These are phyloP conservation scores for Saprolegnia parasitica DNA, from an alignment of 352 stramenopile genomes.

Conservation along the genomic window DNA sequence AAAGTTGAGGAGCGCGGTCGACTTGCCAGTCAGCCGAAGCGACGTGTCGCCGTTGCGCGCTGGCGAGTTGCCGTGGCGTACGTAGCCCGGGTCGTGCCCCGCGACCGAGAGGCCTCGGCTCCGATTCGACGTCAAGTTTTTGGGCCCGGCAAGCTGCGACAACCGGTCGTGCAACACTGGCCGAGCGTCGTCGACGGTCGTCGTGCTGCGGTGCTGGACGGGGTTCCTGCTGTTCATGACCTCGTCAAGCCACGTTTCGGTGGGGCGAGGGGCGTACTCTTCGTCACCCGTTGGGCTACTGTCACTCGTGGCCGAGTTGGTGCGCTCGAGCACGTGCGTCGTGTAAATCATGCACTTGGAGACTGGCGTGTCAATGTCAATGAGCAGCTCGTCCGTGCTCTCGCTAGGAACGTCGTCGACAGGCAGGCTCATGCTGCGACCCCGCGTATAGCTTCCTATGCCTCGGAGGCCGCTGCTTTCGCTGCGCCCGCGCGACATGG, in stretches of 20 bases:
- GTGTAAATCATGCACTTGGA: constrained; percentile 27
- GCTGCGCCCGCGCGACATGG: neutral
- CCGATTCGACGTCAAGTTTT: constrained; percentile 11
- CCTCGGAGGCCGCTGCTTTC: neutral
- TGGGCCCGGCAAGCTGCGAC: neutral
- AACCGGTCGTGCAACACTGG: neutral
- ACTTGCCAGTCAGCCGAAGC: neutral
- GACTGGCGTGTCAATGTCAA: constrained; percentile 27
- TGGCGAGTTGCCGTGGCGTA: neutral
- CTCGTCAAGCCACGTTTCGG: neutral
- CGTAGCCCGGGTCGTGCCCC: neutral
- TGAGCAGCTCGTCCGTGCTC: neutral
- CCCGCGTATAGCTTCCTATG: neutral
- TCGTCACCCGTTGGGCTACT: neutral
- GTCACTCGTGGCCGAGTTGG: neutral
- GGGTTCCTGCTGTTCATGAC: constrained; percentile 15
- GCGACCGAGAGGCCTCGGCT: neutral
- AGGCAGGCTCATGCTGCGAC: constrained; percentile 12
- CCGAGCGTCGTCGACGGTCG: neutral
- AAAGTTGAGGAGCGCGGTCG: constrained; percentile 5
- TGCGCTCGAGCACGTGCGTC: constrained; percentile 2
- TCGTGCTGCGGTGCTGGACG: neutral
- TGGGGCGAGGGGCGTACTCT: neutral
- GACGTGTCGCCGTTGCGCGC: constrained; percentile 6
- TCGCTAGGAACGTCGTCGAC: constrained; percentile 1